These are phyloP conservation scores for Escovopsis sp. DNA, from an alignment of 2,329 filamentous ascomycete genomes.

Conservation along the genomic window DNA sequence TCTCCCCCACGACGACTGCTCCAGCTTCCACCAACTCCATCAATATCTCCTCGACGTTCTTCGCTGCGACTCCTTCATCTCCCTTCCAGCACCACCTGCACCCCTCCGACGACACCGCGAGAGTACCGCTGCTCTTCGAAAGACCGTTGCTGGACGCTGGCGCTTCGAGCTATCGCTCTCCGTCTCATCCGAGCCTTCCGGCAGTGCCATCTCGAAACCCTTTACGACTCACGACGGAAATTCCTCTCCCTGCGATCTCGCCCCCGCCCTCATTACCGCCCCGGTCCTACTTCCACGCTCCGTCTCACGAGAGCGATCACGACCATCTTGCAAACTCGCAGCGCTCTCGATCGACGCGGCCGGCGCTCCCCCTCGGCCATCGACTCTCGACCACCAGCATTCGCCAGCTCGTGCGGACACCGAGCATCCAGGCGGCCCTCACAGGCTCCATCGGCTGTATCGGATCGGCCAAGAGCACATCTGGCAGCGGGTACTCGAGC, in stretches of 20 bases:
- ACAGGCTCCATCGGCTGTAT: conserved; percentile 24
- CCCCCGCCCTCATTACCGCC: conserved; percentile 8
- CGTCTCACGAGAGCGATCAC: conserved; percentile 20
- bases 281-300: conserved; percentile 15
- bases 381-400: conserved; percentile 20
- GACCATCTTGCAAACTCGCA: conserved; percentile 12
- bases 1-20: no score
- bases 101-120: no score
- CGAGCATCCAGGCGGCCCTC: conserved; percentile 43
- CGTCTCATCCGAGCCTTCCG: no score
- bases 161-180: no score
- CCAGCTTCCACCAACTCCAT: no score
- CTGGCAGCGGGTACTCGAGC: conserved; percentile 55
- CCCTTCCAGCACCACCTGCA: conserved; percentile 3
- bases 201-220: no score
- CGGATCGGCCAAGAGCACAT: conserved; percentile 31
- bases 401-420: conserved; percentile 40
- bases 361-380: conserved; percentile 13
- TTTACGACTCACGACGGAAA: conserved; percentile 24
- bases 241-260: conserved; percentile 5
- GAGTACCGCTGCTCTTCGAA: no score
- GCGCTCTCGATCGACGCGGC: conserved; percentile 7
- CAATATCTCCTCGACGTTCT: no score
- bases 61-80: conserved; percentile 4
- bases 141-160: no score